These are phyloP conservation scores for Leucogyrophana mollusca DNA, from an alignment of 768 basidiomycete species.

Conservation along the genomic window DNA sequence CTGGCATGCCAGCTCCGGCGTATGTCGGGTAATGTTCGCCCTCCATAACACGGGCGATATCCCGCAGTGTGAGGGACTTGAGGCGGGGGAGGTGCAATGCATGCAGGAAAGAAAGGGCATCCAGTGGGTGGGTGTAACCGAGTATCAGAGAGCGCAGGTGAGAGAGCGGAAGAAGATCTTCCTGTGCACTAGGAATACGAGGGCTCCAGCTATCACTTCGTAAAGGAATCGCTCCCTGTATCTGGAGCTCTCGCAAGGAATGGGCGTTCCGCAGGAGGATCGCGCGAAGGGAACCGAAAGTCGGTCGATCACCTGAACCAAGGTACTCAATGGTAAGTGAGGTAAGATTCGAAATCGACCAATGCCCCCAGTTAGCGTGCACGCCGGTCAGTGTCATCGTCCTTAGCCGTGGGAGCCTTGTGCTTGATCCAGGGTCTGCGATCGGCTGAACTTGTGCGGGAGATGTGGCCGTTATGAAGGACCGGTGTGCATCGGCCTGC, in stretches of 20 bases:
- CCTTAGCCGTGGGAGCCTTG: background rate
- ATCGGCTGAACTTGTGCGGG: background rate
- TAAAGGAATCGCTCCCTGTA: conserved; percentile 4
- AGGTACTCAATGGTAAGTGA: conserved; percentile 7
- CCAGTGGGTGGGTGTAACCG: conserved; percentile 5
- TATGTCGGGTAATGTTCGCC: background rate
- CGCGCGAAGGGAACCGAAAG: background rate
- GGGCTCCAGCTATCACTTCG: background rate
- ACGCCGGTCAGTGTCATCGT: background rate
- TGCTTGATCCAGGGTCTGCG: too few relatives aligned
- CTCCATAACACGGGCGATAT: background rate
- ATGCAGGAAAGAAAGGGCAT: conserved; percentile 1
- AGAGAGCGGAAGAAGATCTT: background rate
- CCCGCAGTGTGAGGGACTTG: conserved; percentile 3
- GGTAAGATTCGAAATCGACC: conserved; percentile 6
- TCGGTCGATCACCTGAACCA: background rate
- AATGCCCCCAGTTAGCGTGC: conserved; percentile 1
- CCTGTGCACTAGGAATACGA: background rate
- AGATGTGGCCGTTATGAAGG: background rate
- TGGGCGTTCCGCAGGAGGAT: background rate
- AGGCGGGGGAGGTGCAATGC: conserved; percentile 1
- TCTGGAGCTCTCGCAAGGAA: conserved; percentile 6
- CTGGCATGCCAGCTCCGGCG: background rate
- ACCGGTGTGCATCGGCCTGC: background rate
- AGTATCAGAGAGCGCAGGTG: conserved; percentile 4